Conservation (phyloP, 768 basidiomycete genomes). For the Agrocybe chaxingu region DNA sequence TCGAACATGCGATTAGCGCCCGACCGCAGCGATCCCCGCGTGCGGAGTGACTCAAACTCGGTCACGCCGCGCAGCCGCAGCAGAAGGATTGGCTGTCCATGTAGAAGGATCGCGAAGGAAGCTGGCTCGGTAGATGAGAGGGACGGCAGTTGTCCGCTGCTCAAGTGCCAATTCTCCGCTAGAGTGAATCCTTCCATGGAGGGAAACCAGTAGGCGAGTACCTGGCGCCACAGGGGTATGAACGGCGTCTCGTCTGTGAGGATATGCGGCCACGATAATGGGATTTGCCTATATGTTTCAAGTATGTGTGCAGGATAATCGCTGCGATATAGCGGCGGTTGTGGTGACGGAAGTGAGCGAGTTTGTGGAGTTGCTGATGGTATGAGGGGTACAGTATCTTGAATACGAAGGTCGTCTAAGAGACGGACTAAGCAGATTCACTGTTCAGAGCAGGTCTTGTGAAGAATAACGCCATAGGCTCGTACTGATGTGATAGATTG, state of each 20-base stretch:
- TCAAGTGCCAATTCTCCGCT: conserved; percentile 9
- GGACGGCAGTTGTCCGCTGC: neutral
- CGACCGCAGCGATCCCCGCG: neutral
- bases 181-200: conserved; percentile 9
- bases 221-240: conserved; percentile 14
- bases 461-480: neutral
- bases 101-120: conserved; percentile 1
- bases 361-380: neutral
- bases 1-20: conserved; percentile 11
- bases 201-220: conserved; percentile 18
- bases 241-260: neutral
- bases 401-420: neutral
- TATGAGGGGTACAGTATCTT: neutral
- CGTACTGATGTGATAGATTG: neutral
- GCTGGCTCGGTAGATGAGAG: neutral
- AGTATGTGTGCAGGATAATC: conserved; percentile 10
- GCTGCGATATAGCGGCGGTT: neutral
- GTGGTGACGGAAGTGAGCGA: neutral
- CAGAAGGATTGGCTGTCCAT: conserved; percentile 10
- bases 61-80: conserved; percentile 7
- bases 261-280: neutral
- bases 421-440: neutral
- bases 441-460: too few relatives aligned
- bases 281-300: conserved; percentile 2
- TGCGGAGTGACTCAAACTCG: neutral